Base-by-base conservation (phyloP, 148 eudicot genomes). In the Vaccinium macrocarpon region DNA sequence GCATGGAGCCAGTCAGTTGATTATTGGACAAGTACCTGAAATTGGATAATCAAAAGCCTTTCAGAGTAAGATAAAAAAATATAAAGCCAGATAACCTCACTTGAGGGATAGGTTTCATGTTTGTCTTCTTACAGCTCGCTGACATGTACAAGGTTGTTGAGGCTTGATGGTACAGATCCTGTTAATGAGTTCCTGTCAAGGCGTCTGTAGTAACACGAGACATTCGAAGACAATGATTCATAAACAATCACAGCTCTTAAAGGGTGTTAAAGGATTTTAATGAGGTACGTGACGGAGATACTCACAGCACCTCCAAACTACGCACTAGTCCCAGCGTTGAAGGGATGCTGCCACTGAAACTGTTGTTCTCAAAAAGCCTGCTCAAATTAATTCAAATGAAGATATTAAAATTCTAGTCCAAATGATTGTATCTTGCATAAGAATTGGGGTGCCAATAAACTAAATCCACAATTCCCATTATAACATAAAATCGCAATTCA, bases 301-400 rank as follows among this genome's bases (percentile, higher is more conserved):
- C 98, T 93, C 87, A 95, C 98, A 95, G 29, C 32, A 89, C 94
- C 91, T 93, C 96, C 86, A 95, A 66, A 75, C 71, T 77, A 51
- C 29, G 77, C 57, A 94, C 93, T 75, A 89, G 89, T 84, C 95
- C 92, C 75, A 95, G 79, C 0, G 96, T 90, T 6, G 91, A 56
- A 23, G 98, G 98, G 56, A 95, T 92, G 11, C 76, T 77, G 62
- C 98, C 96, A 2, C 78, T 85, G 16, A 95, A 72, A 71, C 88
- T 82, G 85, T 95, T 95, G 89, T 86, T 88, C 35, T 93, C 98
- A 74, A 94, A 84, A 42, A 95, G 94, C 87, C 98, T 95, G 90
- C 78, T 51, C 83, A 83, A 49, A 81, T 48, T 46, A n/a, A 42
- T 50, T 19, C 9, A 74, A 18, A 79, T 35, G 25, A 71, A 73